These are phyloP conservation scores for Magnusiomyces fungicola DNA, from an alignment of 1,139 yeast genomes.

Conservation along the genomic window DNA sequence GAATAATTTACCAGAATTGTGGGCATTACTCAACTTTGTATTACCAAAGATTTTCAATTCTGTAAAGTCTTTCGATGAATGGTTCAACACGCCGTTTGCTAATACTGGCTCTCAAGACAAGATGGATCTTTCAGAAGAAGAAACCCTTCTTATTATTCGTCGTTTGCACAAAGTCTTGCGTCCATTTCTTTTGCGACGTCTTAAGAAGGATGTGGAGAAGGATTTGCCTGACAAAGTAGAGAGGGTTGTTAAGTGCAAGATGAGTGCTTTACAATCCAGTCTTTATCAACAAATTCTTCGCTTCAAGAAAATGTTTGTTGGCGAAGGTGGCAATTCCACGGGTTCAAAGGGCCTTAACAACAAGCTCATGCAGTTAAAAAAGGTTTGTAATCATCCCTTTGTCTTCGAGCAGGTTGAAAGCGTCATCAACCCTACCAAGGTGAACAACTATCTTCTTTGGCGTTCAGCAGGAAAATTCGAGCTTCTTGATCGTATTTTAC, in stretches of 20 bases:
- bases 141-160: constrained; percentile 83
- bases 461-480: constrained; percentile 91
- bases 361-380: constrained; percentile 91
- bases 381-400: constrained; percentile 95
- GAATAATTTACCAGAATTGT: constrained; percentile 90
- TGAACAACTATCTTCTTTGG: constrained; percentile 62
- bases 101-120: constrained; percentile 92
- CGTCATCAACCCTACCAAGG: constrained; percentile 40
- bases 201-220: constrained; percentile 95
- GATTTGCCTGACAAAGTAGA: constrained; percentile 95
- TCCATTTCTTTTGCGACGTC: constrained; percentile 88
- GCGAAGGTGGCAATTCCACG: constrained; percentile 49
- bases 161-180: constrained; percentile 94
- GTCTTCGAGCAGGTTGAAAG: constrained; percentile 90
- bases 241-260: constrained; percentile 88
- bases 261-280: constrained; percentile 77
- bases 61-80: constrained; percentile 95
- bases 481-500: constrained; percentile 76
- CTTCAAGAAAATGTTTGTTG: constrained; percentile 76
- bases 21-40: constrained; percentile 94
- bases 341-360: constrained; percentile 90
- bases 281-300: constrained; percentile 86
- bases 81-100: constrained; percentile 98
- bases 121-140: constrained; percentile 94
- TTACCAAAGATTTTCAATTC: constrained; percentile 95